Evolutionary conservation across 352 stramenopile species (phyloP).

Genomic region (Phytophthora cajani): DNA sequence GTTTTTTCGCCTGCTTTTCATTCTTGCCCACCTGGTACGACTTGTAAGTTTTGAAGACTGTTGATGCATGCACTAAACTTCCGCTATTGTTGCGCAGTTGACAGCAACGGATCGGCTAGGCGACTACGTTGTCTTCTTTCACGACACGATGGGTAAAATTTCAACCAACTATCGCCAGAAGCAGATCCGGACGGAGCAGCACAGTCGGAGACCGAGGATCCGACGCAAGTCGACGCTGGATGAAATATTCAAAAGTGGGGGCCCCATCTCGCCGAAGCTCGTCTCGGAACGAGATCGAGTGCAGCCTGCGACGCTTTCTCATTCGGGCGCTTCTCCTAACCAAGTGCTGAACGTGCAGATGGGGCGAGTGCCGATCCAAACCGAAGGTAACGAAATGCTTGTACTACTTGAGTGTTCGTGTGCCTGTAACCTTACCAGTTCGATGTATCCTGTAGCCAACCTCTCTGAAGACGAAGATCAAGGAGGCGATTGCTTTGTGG

Average conservation of each 20-base stretch:
- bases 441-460: slow-evolving; percentile 2
- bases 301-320: slow-evolving; percentile 11
- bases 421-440: background rate
- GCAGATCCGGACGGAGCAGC: slow-evolving; percentile 25
- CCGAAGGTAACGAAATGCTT: slow-evolving; percentile 20
- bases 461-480: slow-evolving; percentile 37
- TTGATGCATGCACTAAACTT: slow-evolving; percentile 8
- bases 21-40: slow-evolving; percentile 75
- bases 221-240: slow-evolving; percentile 42
- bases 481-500: slow-evolving; percentile 57
- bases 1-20: slow-evolving; percentile 74
- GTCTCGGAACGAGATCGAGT: slow-evolving; percentile 23
- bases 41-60: background rate
- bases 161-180: slow-evolving; percentile 57
- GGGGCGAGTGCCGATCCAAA: slow-evolving; percentile 37
- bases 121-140: slow-evolving; percentile 82
- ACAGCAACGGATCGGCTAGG: slow-evolving; percentile 66
- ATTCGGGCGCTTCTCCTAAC: slow-evolving; percentile 16
- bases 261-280: slow-evolving; percentile 8
- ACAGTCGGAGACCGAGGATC: slow-evolving; percentile 25
- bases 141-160: slow-evolving; percentile 72
- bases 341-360: slow-evolving; percentile 43
- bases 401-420: background rate
- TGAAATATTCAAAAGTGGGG: slow-evolving; percentile 32
- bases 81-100: slow-evolving; percentile 49